Conservation (phyloP, 192 early-diverging fungal genomes). For the Spizellomyces punctatus region DNA sequence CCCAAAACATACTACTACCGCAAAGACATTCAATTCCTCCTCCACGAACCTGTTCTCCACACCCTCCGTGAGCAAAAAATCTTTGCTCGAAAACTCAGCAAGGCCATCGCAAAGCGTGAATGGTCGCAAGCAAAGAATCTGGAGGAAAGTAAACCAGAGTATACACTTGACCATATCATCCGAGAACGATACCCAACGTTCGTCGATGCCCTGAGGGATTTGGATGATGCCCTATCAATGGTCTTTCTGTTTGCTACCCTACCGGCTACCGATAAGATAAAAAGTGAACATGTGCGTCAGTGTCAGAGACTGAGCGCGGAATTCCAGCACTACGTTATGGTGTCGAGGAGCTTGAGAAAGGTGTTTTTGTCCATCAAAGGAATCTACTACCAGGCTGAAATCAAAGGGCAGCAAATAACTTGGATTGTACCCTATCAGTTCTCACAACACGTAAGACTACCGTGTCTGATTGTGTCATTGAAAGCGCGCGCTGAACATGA, state of each 20-base stretch:
- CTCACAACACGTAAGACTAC: slow-evolving; percentile 65
- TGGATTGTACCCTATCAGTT: slow-evolving; percentile 98
- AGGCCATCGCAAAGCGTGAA: slow-evolving; percentile 83
- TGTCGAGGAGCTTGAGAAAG: slow-evolving; percentile 77
- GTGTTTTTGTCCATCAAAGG: slow-evolving; percentile 98
- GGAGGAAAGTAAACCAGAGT: slow-evolving; percentile 76
- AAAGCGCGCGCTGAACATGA: slow-evolving; percentile 39
- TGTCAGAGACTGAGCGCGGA: slow-evolving; percentile 86
- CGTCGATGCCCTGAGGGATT: slow-evolving; percentile 87
- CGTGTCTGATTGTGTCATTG: slow-evolving; percentile 9
- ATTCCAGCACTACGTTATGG: slow-evolving; percentile 91
- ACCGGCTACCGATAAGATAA: slow-evolving; percentile 67
- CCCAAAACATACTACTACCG: slow-evolving; percentile 89
- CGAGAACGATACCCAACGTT: slow-evolving; percentile 97
- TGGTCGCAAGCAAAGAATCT: slow-evolving; percentile 75
- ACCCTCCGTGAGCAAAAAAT: slow-evolving; percentile 93
- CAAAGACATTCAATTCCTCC: slow-evolving; percentile 94
- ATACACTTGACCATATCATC: slow-evolving; percentile 90
- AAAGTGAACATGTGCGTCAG: slow-evolving; percentile 36
- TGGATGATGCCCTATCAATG: slow-evolving; percentile 99
- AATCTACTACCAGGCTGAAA: slow-evolving; percentile 99
- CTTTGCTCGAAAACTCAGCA: slow-evolving; percentile 83
- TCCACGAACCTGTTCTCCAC: slow-evolving; percentile 90
- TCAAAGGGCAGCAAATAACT: slow-evolving; percentile 86
- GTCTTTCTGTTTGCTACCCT: slow-evolving; percentile 90